Conservation (phyloP, 306 rosid species). For the Casuarina equisetifolia region DNA sequence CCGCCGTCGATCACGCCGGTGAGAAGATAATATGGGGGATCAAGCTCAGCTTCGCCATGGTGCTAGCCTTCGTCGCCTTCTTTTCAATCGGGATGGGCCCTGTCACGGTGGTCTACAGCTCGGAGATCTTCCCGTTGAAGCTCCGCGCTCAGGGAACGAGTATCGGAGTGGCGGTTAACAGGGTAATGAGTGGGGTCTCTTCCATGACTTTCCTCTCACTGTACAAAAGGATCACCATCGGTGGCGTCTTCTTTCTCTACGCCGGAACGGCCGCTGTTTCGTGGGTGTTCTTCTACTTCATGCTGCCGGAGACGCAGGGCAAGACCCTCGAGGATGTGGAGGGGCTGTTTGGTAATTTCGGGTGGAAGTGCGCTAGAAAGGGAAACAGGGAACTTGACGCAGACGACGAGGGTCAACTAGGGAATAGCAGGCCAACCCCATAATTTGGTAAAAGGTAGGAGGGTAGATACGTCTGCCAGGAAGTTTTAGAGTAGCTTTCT, state of each 20-base stretch:
- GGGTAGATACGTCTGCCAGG: neutral
- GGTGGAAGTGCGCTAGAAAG: slow-evolving; percentile 29
- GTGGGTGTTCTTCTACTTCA: slow-evolving; percentile 52
- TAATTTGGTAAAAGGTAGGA: no score
- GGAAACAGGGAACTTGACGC: slow-evolving; percentile 1
- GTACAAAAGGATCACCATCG: slow-evolving; percentile 42
- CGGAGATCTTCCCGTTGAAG: slow-evolving; percentile 74
- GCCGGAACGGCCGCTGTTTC: slow-evolving; percentile 39
- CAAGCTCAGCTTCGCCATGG: slow-evolving; percentile 39
- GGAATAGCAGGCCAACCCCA: slow-evolving; percentile 7
- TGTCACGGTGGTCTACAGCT: slow-evolving; percentile 68
- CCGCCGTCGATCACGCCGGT: slow-evolving; percentile 30
- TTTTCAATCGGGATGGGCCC: slow-evolving; percentile 90
- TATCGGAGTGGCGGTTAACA: slow-evolving; percentile 56
- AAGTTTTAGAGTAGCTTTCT: no score
- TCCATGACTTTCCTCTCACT: slow-evolving; percentile 81
- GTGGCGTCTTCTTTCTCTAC: slow-evolving; percentile 74
- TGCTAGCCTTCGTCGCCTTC: slow-evolving; percentile 48
- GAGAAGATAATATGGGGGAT: slow-evolving; percentile 48
- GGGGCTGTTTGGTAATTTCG: slow-evolving; percentile 59
- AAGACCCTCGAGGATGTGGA: slow-evolving; percentile 75
- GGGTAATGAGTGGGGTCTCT: slow-evolving; percentile 50
- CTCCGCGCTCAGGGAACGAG: slow-evolving; percentile 78
- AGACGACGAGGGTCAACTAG: slow-evolving; percentile 22
- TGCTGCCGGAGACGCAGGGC: slow-evolving; percentile 81